phyloP scores from a whole-genome alignment of 1,139 yeast species.

The Wickerhamomyces sp. region DNA sequence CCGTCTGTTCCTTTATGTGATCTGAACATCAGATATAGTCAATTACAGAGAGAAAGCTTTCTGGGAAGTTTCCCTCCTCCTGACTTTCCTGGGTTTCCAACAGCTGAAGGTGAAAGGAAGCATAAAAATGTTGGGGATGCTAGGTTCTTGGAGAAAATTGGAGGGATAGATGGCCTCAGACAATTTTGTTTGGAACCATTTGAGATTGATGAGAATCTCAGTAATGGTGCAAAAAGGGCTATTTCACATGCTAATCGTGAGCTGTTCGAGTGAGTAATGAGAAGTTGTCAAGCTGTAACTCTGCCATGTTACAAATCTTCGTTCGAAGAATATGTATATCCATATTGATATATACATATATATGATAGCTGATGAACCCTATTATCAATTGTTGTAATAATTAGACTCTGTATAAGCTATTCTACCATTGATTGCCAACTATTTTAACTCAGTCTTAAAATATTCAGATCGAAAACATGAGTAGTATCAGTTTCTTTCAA shows the following conservation, averaged over 20 bases:
- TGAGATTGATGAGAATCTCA: background rate
- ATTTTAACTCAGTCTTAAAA: no score
- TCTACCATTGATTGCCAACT: no score
- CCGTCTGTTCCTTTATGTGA: constrained; percentile 32
- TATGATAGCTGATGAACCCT: no score
- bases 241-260: constrained; percentile 1
- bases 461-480: no score
- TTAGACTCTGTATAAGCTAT: no score
- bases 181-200: constrained; percentile 5
- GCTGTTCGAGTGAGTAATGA: background rate
- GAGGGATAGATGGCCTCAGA: constrained; percentile 4
- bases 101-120: constrained; percentile 24
- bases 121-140: constrained; percentile 4
- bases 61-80: constrained; percentile 27
- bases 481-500: no score
- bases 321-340: no score
- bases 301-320: no score
- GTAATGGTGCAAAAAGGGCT: constrained; percentile 1
- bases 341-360: no score
- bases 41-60: constrained; percentile 29
- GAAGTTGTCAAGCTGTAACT: no score
- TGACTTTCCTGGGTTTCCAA: constrained; percentile 33
- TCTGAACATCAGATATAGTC: constrained; percentile 25
- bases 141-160: constrained; percentile 1
- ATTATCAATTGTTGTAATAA: no score